Conservation (phyloP, 495 filamentous ascomycete genomes). For the Podospora pseudoanserina region DNA sequence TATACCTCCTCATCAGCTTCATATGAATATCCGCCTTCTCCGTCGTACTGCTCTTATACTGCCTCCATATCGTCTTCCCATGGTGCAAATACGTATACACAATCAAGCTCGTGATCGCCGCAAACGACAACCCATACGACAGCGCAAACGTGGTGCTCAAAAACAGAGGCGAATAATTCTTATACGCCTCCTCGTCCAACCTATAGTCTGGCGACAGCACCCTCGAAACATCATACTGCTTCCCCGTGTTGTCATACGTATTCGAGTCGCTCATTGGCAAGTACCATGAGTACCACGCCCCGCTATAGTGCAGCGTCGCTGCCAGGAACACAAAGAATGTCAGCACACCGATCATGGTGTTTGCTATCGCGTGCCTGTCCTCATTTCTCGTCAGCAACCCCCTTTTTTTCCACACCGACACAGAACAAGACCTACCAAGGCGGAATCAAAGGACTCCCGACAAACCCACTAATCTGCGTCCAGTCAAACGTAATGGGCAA, state of each 20-base stretch:
- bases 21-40: conserved; percentile 58
- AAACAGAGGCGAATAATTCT: conserved; percentile 60
- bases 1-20: conserved; percentile 58
- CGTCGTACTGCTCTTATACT: conserved; percentile 56
- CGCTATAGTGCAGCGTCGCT: conserved; percentile 58
- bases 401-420: not conserved
- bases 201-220: conserved; percentile 50
- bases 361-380: conserved; percentile 52
- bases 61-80: conserved; percentile 57
- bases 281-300: conserved; percentile 60
- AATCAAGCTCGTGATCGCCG: conserved; percentile 62
- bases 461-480: conserved; percentile 58
- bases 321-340: conserved; percentile 49
- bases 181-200: conserved; percentile 52
- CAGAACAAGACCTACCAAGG: conserved; percentile 45
- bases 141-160: conserved; percentile 61
- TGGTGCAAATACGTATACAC: conserved; percentile 64
- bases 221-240: conserved; percentile 51
- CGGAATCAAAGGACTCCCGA: conserved; percentile 55
- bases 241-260: conserved; percentile 62
- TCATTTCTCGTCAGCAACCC: conserved; percentile 4
- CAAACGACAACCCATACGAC: conserved; percentile 68
- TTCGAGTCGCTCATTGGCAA: conserved; percentile 57
- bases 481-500: conserved; percentile 64
- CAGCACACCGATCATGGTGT: conserved; percentile 60